Base-by-base conservation (phyloP, 768 basidiomycete species). In the Boletus tomentosulus region DNA sequence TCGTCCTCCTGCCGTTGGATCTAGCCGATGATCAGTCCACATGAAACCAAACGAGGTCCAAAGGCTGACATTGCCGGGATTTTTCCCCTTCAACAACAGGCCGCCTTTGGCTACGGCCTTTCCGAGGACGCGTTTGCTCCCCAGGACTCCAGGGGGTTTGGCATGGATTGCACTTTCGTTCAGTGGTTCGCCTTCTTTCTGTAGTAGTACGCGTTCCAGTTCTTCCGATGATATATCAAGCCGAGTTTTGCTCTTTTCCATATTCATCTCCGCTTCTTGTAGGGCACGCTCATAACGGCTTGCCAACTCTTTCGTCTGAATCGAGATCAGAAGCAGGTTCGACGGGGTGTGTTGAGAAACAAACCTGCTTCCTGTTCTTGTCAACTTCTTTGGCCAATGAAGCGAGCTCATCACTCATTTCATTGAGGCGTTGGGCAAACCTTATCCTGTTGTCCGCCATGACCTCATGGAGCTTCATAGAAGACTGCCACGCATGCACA, bases 1-100 rank as follows among this genome's bases (percentile, higher is more conserved):
- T 98, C 97, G 61, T 98, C 97, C 70, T 98, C 97, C 71, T 97
- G 95, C 53, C 88, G 80, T 72, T 87, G 87, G 51, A 97, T 85
- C 84, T 94, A 44, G 50, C 50, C 43, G 42, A 52, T 45, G 12
- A 33, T 62, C 22, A 64, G 49, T 50, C 6, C 44, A 19, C 6
- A 53, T 25, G 25, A 45, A 50, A 54, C 39, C 50, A 54, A 58
- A 31, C 38, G 51, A 44, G 50, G 44, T 48, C 12, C 37, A 44
- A 54, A 47, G 8, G 28, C 61, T 46, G 66, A 91, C 91, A 66
- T 92, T 92, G 62, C 86, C 90, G 0, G 92, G 92, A 60, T 93
- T 96, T 72, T 90, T 94, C 28, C 92, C 92, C 70, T 94, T 98
- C 60, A 97, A 76, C 54, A 96, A 76, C 48, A 93, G 71, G 1